Base-by-base conservation (phyloP, 2,329 filamentous ascomycete genomes). In the Curvularia eragrostidis region DNA sequence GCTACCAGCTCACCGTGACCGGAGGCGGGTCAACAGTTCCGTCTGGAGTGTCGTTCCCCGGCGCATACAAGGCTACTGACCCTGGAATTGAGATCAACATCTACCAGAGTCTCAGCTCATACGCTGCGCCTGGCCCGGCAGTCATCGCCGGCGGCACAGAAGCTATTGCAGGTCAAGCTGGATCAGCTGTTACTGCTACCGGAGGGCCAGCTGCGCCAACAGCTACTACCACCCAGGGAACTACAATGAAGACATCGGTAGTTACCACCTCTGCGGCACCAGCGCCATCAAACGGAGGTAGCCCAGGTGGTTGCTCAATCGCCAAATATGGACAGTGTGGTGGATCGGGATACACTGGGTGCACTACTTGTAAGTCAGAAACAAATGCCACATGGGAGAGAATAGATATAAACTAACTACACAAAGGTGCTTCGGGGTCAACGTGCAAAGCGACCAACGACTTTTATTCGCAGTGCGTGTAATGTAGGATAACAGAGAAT, bases 11-110 rank as follows among this genome's bases (percentile, higher is more conserved):
- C 61, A 80, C 86, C 70, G 77, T 89, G 61, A 83, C 82, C 24
- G 85, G 85, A 54, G 74, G 77, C 38, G 84, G 83, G 15, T 80
- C 82, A 39, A 79, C 77, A n/a, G 76, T 71, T 56, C 73, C 77
- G 1, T 58, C 59, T 24, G 85, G 84, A 50, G 80, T 79, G 13
- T 65, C 76, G 10, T 85, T 82, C 59, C 84, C 83, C 5, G 76
- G 77, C 42, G 79, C 87, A 21, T 89, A 89, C 81, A 85, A 79
- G 58, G 77, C 80, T 65, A 72, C 79, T 48, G 86, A 88, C 70
- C 76, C 83, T 5, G 87, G 87, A 56, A 85, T 89, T 66, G 66
- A 80, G 57, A 78, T 88, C 80, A 85, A 86, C 80, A 83, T 89
- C 75, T 89, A 88, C 80, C 67, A 76, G 52, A 67, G 72, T 9